phyloP scores from a whole-genome alignment of 805 yeast genomes.

The Metschnikowia reukaufii region DNA sequence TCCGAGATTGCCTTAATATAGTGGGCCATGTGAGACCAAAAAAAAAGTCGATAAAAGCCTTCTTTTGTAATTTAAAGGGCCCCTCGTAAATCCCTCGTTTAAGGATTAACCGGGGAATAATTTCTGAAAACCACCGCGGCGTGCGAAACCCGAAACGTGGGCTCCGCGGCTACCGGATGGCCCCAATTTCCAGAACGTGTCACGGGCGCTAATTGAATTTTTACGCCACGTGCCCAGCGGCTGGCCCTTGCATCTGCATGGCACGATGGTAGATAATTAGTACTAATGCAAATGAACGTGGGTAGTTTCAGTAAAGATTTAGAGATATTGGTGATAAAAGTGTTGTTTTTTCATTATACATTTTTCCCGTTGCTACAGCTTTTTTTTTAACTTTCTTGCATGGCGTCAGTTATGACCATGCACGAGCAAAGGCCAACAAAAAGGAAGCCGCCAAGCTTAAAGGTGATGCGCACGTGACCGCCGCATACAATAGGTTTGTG shows the following conservation, averaged over 20 bases:
- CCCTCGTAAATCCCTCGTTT: neutral
- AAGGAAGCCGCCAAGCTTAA: too few relatives aligned
- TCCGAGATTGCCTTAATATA: too few relatives aligned
- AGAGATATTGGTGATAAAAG: neutral
- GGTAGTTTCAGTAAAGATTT: neutral
- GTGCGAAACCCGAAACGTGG: conserved; percentile 7
- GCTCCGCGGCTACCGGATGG: neutral
- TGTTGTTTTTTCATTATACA: too few relatives aligned
- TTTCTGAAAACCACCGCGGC: neutral
- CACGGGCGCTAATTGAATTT: neutral
- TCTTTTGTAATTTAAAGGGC: neutral
- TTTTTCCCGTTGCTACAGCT: too few relatives aligned
- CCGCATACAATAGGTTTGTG: too few relatives aligned
- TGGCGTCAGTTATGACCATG: too few relatives aligned
- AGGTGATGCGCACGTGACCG: too few relatives aligned
- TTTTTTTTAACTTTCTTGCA: too few relatives aligned
- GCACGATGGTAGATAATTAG: neutral
- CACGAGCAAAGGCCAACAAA: too few relatives aligned
- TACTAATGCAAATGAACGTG: too few relatives aligned
- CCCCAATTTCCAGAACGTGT: conserved; percentile 2
- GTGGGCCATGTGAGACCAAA: too few relatives aligned
- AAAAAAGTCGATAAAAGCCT: neutral
- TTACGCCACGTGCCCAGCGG: conserved; percentile 1
- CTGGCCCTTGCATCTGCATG: neutral
- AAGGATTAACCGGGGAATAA: neutral